These are phyloP conservation scores for Wickerhamiella spandovensis DNA, from an alignment of 805 yeast species.

Conservation along the genomic window DNA sequence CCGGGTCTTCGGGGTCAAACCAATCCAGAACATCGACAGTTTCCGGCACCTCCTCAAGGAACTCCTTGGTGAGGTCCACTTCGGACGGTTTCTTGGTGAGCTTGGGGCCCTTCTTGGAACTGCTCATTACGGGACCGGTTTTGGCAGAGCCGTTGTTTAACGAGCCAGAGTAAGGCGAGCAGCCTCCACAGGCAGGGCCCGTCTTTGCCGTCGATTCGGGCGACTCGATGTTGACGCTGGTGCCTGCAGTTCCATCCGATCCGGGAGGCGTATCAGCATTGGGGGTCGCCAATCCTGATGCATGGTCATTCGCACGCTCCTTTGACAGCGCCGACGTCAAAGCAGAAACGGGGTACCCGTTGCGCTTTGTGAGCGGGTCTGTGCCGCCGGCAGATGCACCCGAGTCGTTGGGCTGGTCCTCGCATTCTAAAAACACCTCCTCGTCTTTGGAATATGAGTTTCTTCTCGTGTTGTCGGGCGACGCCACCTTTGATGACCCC, in stretches of 20 bases:
- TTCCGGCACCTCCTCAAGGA: slow-evolving; percentile 14
- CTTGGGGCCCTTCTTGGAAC: slow-evolving; percentile 1
- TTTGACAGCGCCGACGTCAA: neutral
- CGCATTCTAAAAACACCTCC: neutral
- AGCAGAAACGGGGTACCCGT: neutral
- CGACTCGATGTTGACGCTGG: neutral
- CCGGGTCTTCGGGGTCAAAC: slow-evolving; percentile 14
- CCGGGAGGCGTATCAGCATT: neutral
- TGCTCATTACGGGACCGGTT: slow-evolving; percentile 7
- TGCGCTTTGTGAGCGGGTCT: neutral
- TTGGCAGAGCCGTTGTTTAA: slow-evolving; percentile 7
- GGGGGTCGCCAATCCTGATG: neutral
- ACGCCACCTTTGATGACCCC: neutral
- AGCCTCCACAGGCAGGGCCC: neutral
- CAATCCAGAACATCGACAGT: slow-evolving; percentile 14
- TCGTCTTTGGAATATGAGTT: neutral
- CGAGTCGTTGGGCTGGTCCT: neutral
- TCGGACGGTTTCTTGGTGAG: neutral
- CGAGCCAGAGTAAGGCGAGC: slow-evolving; percentile 1
- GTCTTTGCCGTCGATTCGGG: neutral
- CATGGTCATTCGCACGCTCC: neutral
- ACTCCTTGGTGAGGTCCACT: slow-evolving; percentile 12
- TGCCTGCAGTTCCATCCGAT: neutral
- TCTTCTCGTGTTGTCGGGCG: neutral
- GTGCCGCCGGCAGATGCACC: neutral